A percentile compares a stretch with the other conserved stretches of the same genome.
These are phyloP conservation scores for Cerrena zonata DNA, from an alignment of 1,284 basidiomycete genomes.

Conservation along the genomic window DNA sequence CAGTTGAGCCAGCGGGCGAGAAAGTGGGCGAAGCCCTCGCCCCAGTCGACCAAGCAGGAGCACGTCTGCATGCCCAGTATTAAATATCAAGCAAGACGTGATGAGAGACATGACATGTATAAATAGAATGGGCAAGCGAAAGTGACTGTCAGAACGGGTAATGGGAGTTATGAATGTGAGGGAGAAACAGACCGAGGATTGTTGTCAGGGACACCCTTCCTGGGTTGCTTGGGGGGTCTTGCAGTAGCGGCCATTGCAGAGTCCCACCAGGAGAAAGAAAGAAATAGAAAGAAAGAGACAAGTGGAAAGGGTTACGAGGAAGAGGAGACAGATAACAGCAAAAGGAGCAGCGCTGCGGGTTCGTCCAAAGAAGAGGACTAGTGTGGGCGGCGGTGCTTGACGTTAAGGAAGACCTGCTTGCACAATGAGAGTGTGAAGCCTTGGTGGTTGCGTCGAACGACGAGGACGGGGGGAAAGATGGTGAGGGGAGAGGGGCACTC, in stretches of 20 bases:
- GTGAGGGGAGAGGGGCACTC: background rate
- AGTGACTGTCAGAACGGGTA: slow-evolving; percentile 9
- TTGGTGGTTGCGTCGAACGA: background rate
- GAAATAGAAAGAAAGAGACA: background rate
- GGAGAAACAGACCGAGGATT: slow-evolving; percentile 45
- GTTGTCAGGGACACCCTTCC: slow-evolving; percentile 53
- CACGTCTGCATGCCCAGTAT: slow-evolving; percentile 37
- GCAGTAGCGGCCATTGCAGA: slow-evolving; percentile 54
- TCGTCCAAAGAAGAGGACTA: background rate
- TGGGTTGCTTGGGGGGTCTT: slow-evolving; percentile 52
- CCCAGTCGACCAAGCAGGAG: slow-evolving; percentile 56
- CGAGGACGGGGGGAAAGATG: background rate
- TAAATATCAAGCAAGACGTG: too few species aligned
- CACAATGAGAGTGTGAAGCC: background rate
- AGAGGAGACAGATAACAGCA: slow-evolving; percentile 1
- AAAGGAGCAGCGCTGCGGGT: background rate
- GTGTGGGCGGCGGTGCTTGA: background rate
- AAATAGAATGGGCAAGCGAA: too few species aligned
- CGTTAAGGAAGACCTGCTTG: background rate
- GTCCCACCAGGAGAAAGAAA: slow-evolving; percentile 15
- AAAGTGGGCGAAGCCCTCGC: slow-evolving; percentile 59
- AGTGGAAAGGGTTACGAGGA: background rate
- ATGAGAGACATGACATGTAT: slow-evolving; percentile 2
- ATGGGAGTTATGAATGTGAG: too few species aligned
- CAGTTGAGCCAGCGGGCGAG: slow-evolving; percentile 45